phyloP scores from a whole-genome alignment of 192 early-diverging fungal species.

The Geranomyces michiganensis region DNA sequence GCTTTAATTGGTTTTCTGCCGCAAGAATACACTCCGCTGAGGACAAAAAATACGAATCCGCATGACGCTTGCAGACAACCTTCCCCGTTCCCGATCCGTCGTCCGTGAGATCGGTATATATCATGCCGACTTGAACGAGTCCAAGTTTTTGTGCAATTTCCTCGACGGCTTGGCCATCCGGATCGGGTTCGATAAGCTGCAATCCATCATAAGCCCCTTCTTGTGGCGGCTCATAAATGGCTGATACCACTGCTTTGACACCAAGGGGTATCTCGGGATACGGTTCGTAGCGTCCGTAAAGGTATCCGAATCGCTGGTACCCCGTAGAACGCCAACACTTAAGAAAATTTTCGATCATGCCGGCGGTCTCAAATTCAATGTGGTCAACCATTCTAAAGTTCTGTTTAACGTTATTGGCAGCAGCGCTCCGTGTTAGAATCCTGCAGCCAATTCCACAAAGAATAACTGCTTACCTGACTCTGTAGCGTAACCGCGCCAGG shows the following conservation, averaged over 20 bases:
- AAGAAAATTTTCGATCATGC: constrained; percentile 83
- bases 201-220: constrained; percentile 73
- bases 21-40: constrained; percentile 86
- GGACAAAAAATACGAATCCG: constrained; percentile 89
- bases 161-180: constrained; percentile 37
- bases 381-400: constrained; percentile 95
- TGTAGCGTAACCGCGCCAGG: constrained; percentile 90
- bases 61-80: constrained; percentile 87
- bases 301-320: constrained; percentile 88
- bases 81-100: constrained; percentile 76
- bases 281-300: constrained; percentile 90
- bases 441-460: background rate
- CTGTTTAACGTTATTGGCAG: constrained; percentile 41
- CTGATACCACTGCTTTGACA: constrained; percentile 92
- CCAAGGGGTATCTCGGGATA: constrained; percentile 92
- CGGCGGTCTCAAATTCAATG: constrained; percentile 85
- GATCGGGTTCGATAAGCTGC: constrained; percentile 54
- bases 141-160: constrained; percentile 45
- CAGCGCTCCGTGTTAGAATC: background rate
- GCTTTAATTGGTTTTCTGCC: constrained; percentile 77
- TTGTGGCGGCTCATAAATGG: constrained; percentile 94
- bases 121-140: constrained; percentile 71
- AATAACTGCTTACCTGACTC: constrained; percentile 55
- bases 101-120: constrained; percentile 91
- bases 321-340: constrained; percentile 86